Conservation (phyloP, 371 early-diverging fungal species). For the Lichtheimia ornata region DNA sequence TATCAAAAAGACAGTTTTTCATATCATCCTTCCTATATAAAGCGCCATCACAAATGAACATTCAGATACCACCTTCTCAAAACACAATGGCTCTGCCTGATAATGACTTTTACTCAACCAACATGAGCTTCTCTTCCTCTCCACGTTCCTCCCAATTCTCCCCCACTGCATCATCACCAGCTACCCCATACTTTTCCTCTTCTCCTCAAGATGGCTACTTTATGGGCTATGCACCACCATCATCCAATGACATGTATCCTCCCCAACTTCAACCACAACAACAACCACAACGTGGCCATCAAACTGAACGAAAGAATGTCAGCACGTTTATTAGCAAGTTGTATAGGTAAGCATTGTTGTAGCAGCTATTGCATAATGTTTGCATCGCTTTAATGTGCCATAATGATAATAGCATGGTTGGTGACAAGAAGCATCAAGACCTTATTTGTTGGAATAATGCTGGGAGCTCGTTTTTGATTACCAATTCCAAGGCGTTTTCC, state of each 20-base stretch:
- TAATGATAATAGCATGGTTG: slow-evolving; percentile 61
- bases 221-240: background rate
- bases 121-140: slow-evolving; percentile 5
- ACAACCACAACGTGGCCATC: slow-evolving; percentile 12
- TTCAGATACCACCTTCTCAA: no score
- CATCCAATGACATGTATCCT: background rate
- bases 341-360: slow-evolving; percentile 29
- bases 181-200: background rate
- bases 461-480: slow-evolving; percentile 75
- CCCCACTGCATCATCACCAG: slow-evolving; percentile 9
- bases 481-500: slow-evolving; percentile 75
- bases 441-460: slow-evolving; percentile 75
- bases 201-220: slow-evolving; percentile 6
- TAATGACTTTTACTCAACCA: background rate
- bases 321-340: slow-evolving; percentile 32
- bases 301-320: slow-evolving; percentile 11
- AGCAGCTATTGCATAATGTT: no score
- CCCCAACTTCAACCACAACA: slow-evolving; percentile 22
- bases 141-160: slow-evolving; percentile 5
- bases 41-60: no score
- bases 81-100: background rate
- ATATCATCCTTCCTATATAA: no score
- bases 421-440: slow-evolving; percentile 66
- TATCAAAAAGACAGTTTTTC: no score
- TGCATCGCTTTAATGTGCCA: background rate